Conservation (phyloP, 495 filamentous ascomycete genomes). For the Tetracladium marchalianum region DNA sequence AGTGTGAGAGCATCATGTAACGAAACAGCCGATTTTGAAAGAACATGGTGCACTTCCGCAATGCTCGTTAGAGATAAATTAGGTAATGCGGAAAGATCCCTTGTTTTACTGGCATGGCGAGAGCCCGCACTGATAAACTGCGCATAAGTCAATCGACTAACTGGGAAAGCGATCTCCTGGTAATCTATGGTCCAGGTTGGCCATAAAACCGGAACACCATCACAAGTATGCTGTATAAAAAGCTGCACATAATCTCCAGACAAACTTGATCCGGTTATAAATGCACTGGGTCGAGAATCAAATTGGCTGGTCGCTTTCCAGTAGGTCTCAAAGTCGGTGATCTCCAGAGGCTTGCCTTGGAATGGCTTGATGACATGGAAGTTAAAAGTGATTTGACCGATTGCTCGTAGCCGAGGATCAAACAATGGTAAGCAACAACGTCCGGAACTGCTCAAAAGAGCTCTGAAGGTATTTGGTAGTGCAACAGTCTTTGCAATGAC, state of each 20-base stretch:
- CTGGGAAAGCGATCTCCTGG: conserved; percentile 68
- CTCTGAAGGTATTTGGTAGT: conserved; percentile 73
- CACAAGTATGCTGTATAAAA: conserved; percentile 81
- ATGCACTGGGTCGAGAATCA: conserved; percentile 68
- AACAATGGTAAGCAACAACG: conserved; percentile 80
- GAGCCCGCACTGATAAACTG: conserved; percentile 64
- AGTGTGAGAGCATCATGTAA: conserved; percentile 63
- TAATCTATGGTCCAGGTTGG: conserved; percentile 71
- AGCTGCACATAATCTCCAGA: conserved; percentile 88
- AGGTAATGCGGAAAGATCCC: conserved; percentile 32
- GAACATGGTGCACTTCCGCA: conserved; percentile 51
- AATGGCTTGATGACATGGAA: conserved; percentile 97
- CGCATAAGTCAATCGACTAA: conserved; percentile 60
- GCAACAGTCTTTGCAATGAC: conserved; percentile 93
- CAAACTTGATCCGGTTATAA: conserved; percentile 91
- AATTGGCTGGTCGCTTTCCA: conserved; percentile 96
- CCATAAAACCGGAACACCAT: conserved; percentile 78
- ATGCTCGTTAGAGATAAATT: conserved; percentile 43
- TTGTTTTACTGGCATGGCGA: conserved; percentile 30
- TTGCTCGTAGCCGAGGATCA: conserved; percentile 84
- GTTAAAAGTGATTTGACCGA: conserved; percentile 87
- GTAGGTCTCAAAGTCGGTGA: conserved; percentile 96
- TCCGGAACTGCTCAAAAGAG: conserved; percentile 63
- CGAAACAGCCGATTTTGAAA: conserved; percentile 65
- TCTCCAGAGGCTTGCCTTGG: conserved; percentile 84